Percentiles rank a stretch among this genome's conserved stretches.
phyloP scores from a whole-genome alignment of 2,329 filamentous ascomycete genomes.

The Alternaria brassicae region DNA sequence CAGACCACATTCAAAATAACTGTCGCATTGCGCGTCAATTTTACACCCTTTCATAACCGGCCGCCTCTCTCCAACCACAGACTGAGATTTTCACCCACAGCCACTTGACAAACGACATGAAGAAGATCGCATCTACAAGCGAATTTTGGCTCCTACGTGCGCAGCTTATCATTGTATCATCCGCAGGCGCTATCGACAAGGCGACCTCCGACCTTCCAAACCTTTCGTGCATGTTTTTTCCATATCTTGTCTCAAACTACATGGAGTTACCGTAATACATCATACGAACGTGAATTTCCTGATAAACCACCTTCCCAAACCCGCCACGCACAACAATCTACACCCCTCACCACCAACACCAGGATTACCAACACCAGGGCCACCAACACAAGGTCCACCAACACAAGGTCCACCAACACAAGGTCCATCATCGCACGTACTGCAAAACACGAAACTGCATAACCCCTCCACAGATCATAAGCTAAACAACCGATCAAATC shows the following conservation, averaged over 20 bases:
- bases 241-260: neutral
- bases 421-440: too few species aligned
- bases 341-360: too few species aligned
- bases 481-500: too few species aligned
- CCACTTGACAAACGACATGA: neutral
- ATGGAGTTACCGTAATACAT: too few species aligned
- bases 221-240: neutral
- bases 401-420: too few species aligned
- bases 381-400: too few species aligned
- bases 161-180: neutral
- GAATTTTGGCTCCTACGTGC: neutral
- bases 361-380: too few species aligned
- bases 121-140: neutral
- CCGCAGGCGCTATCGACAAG: neutral
- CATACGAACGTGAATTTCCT: neutral
- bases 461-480: too few species aligned
- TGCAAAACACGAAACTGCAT: too few species aligned
- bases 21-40: neutral
- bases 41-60: neutral
- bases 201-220: neutral
- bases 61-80: neutral
- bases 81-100: neutral
- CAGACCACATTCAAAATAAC: neutral
- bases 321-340: too few species aligned
- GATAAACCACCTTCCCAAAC: rapidly evolving